These are phyloP conservation scores for Ophiognomonia clavigignenti-juglandacearum DNA, from an alignment of 2,329 filamentous ascomycete genomes.

Conservation along the genomic window DNA sequence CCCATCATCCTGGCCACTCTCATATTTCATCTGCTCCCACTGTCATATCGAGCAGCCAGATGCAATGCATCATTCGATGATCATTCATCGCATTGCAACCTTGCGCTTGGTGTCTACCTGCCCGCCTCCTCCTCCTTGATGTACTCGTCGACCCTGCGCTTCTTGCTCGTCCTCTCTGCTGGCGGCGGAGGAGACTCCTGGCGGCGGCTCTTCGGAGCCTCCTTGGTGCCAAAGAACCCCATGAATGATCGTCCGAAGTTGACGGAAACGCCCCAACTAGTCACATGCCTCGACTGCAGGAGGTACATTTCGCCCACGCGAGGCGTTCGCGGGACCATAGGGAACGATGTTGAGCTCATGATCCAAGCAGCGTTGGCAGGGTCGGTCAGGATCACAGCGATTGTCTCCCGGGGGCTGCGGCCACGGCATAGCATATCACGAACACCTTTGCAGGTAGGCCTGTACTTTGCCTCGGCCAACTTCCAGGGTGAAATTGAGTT, in stretches of 20 bases:
- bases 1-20: no score
- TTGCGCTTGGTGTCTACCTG: background rate
- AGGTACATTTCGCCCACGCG: conserved; percentile 4
- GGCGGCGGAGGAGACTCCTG: background rate
- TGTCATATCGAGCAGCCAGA: no score
- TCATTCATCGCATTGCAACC: no score
- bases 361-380: conserved; percentile 5
- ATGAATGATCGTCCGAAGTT: background rate
- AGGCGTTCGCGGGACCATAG: background rate
- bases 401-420: background rate
- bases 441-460: background rate
- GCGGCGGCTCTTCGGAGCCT: conserved; percentile 1
- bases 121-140: background rate
- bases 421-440: background rate
- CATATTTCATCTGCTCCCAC: no score
- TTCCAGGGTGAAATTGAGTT: background rate
- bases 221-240: conserved; percentile 2
- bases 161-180: background rate
- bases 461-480: background rate
- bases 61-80: no score
- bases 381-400: conserved; percentile 8
- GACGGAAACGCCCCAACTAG: background rate
- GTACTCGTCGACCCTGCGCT: background rate
- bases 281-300: no score
- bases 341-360: conserved; percentile 1